A percentile compares a stretch with the other conserved stretches of the same genome.
phyloP scores from a whole-genome alignment of 768 basidiomycete genomes.

The Cyathus striatus region DNA sequence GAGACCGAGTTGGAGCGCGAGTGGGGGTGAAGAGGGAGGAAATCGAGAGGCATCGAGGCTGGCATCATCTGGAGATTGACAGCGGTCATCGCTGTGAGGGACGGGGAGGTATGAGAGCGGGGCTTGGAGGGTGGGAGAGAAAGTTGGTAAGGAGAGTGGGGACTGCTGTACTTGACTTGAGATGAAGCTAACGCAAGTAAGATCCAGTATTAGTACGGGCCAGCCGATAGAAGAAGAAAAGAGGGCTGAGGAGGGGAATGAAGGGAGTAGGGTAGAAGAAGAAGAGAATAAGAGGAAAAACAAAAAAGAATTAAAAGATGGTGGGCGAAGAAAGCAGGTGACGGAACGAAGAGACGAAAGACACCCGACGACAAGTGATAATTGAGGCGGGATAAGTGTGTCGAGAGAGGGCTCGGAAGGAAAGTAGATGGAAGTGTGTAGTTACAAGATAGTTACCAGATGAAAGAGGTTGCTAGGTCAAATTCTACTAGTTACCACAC shows the following conservation, averaged over 20 bases:
- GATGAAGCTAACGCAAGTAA: too few species aligned
- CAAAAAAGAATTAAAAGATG: conserved; percentile 15
- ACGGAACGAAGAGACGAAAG: conserved; percentile 20
- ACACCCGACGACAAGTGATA: conserved; percentile 27
- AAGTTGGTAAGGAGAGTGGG: conserved; percentile 25
- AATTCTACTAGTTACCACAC: too few species aligned
- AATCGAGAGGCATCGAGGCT: conserved; percentile 64
- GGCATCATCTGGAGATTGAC: conserved; percentile 74
- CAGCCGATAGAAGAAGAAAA: conserved; percentile 43
- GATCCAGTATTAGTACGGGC: conserved; percentile 42
- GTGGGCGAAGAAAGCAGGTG: conserved; percentile 14
- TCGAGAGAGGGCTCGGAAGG: conserved; percentile 6
- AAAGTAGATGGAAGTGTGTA: too few species aligned
- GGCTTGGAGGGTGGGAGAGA: conserved; percentile 12
- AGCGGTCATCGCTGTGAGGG: conserved; percentile 56
- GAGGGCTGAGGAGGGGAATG: conserved; percentile 17
- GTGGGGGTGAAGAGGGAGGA: conserved; percentile 58
- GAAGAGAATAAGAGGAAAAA: conserved; percentile 18
- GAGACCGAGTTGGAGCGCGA: conserved; percentile 78
- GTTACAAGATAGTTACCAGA: conserved; percentile 10
- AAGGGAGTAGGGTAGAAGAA: conserved; percentile 13
- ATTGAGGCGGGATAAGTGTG: conserved; percentile 26
- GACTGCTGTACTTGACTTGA: too few species aligned
- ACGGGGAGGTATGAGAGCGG: conserved; percentile 7
- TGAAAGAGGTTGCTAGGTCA: too few species aligned